Evolutionary conservation across 2,329 filamentous ascomycete species (phyloP).

Genomic region (Diaporthe citrichinensis): DNA sequence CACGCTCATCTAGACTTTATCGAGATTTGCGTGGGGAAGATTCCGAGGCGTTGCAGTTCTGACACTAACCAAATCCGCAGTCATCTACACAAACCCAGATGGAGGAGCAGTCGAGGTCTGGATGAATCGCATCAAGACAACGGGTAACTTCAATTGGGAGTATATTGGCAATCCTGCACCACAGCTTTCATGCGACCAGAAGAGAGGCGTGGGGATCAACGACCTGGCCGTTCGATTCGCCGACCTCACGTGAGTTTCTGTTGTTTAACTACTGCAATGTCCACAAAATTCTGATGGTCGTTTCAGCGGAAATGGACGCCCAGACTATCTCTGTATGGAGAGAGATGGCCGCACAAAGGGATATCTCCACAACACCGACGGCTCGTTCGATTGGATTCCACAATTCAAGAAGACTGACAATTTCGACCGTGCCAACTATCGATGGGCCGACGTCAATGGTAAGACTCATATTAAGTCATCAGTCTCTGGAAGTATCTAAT

Average conservation of each 20-base stretch:
- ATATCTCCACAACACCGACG: conserved; percentile 40
- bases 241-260: not conserved
- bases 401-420: conserved; percentile 49
- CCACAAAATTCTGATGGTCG: not conserved
- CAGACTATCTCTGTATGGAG: conserved; percentile 43
- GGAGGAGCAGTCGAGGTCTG: conserved; percentile 11
- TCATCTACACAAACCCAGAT: conserved; percentile 22
- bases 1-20: not conserved
- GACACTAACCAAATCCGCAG: not conserved
- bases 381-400: conserved; percentile 41
- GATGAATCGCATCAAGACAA: conserved; percentile 25
- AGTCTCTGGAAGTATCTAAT: not conserved
- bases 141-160: conserved; percentile 8
- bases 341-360: conserved; percentile 33
- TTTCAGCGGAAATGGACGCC: conserved; percentile 40
- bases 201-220: conserved; percentile 30
- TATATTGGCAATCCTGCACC: conserved; percentile 34
- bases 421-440: conserved; percentile 53
- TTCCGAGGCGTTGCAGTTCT: not conserved
- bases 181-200: conserved; percentile 16
- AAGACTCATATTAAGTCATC: not conserved
- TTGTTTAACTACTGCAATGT: not conserved
- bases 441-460: conserved; percentile 55
- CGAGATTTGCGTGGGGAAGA: not conserved
- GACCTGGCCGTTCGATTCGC: not conserved